Conservation (phyloP, 2,329 filamentous ascomycete genomes). For the Cercospora sp. region DNA sequence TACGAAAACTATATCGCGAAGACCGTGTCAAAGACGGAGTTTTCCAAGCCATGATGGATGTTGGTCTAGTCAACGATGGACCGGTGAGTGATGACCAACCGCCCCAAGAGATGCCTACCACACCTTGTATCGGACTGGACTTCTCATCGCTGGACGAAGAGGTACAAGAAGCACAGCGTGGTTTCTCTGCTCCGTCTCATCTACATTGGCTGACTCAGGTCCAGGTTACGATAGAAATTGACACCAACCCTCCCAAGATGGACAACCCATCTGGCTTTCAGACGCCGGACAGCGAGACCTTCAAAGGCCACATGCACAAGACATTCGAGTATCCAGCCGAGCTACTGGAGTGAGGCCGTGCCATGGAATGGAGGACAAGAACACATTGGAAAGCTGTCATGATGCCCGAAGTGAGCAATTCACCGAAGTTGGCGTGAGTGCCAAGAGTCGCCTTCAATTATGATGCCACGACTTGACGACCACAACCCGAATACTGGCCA, state of each 20-base stretch:
- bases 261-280: constrained; percentile 37
- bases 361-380: not conserved
- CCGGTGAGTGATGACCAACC: constrained; percentile 56
- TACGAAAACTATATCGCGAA: constrained; percentile 68
- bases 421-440: not conserved
- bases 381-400: not conserved
- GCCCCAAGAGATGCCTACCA: constrained; percentile 18
- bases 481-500: not conserved
- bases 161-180: constrained; percentile 44
- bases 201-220: constrained; percentile 16
- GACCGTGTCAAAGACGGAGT: constrained; percentile 90
- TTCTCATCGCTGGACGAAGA: constrained; percentile 59
- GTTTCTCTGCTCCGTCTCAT: not conserved
- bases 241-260: constrained; percentile 49
- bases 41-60: constrained; percentile 99
- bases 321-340: constrained; percentile 40
- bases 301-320: constrained; percentile 39
- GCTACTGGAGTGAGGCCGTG: constrained; percentile 39
- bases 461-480: not conserved
- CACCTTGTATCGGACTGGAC: constrained; percentile 43
- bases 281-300: constrained; percentile 32
- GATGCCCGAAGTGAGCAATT: not conserved
- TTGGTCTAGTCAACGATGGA: constrained; percentile 84
- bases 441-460: not conserved
- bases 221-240: constrained; percentile 53